These are phyloP conservation scores for Aleurites moluccanus DNA, from an alignment of 441 rosid species.

Conservation along the genomic window DNA sequence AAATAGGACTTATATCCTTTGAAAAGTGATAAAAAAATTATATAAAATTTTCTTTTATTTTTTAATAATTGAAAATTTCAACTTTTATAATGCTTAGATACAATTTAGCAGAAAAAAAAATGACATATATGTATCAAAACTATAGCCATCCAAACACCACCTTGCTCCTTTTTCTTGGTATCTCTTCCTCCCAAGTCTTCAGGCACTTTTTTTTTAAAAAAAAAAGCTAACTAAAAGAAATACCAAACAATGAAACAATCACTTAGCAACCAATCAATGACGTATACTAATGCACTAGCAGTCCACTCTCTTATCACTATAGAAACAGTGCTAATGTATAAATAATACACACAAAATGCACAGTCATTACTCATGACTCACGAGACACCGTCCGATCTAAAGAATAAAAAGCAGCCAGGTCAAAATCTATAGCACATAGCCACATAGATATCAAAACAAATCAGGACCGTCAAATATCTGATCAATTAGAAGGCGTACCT, in stretches of 20 bases:
- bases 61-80: no score
- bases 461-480: slow-evolving; percentile 27
- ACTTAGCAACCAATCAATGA: slow-evolving; percentile 18
- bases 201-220: background rate
- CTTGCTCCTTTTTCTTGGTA: background rate
- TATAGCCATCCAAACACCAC: background rate
- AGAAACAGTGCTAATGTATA: slow-evolving; percentile 1
- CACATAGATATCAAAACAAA: slow-evolving; percentile 14
- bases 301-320: background rate
- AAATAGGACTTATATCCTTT: no score
- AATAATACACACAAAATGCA: background rate
- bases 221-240: background rate
- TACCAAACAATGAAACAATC: slow-evolving; percentile 8
- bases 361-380: background rate
- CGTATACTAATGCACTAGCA: slow-evolving; percentile 20
- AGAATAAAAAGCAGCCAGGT: no score
- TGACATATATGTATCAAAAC: no score
- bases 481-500: slow-evolving; percentile 42
- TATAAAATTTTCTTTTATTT: no score
- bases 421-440: no score
- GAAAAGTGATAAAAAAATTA: no score
- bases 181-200: background rate
- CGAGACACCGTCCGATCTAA: slow-evolving; percentile 30
- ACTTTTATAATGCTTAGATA: no score
- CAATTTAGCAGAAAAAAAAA: background rate